Evolutionary conservation across 345 rosid genomes (phyloP).

Genomic region (Moringa oleifera): DNA sequence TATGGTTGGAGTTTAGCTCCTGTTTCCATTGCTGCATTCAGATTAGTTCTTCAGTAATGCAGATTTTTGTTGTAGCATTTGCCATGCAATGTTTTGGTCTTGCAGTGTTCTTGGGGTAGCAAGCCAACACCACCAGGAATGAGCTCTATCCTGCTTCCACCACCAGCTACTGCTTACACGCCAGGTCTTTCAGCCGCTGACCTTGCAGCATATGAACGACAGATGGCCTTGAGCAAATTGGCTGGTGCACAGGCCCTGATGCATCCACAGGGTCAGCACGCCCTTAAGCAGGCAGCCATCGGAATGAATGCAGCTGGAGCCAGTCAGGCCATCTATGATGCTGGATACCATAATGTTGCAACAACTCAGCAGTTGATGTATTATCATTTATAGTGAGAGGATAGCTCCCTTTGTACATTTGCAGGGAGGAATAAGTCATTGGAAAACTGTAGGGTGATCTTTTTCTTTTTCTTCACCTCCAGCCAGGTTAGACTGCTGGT

Average conservation of each 20-base stretch:
- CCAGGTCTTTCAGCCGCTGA: conserved; percentile 55
- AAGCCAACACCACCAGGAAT: conserved; percentile 86
- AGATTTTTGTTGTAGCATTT: neutral
- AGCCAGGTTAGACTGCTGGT: neutral
- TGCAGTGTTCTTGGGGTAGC: too few relatives aligned
- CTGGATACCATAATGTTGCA: conserved; percentile 72
- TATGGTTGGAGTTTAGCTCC: neutral
- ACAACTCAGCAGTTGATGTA: conserved; percentile 87
- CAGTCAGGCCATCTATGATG: conserved; percentile 72
- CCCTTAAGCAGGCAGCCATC: conserved; percentile 73
- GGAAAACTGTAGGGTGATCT: neutral
- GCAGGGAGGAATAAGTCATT: conserved; percentile 17
- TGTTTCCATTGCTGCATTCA: neutral
- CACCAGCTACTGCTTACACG: conserved; percentile 48
- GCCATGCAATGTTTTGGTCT: neutral
- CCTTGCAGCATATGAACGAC: conserved; percentile 62
- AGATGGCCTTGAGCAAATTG: conserved; percentile 62
- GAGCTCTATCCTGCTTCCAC: conserved; percentile 79
- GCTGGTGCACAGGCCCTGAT: conserved; percentile 56
- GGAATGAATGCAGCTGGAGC: conserved; percentile 65
- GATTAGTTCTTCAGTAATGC: neutral
- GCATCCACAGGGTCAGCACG: conserved; percentile 78
- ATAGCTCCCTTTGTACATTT: neutral
- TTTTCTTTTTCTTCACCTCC: neutral
- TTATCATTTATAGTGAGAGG: conserved; percentile 43